Evolutionary conservation across 257 asterid genomes (phyloP), one percentile per base, ranked within the genome.

Genomic region (Linaria vulgaris): DNA sequence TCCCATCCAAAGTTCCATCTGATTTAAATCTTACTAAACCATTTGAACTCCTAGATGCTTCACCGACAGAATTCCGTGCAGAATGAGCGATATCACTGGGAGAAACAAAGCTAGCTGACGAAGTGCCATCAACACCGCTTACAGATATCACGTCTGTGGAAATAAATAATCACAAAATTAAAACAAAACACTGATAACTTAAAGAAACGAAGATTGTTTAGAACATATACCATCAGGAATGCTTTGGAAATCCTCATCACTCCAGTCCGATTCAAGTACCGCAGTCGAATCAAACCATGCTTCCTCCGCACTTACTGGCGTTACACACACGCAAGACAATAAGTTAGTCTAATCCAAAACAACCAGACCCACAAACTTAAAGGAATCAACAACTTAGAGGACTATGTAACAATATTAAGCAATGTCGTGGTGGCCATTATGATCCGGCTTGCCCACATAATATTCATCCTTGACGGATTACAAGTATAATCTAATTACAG

Each of bases 221-320:
- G 11, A 23, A 30, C 65, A 17, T 75, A 94, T 75, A 94, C 99
- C 99, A 79, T 94, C 99, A 4, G 97, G 84, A 52, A 85, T 78
- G 60, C 97, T 90, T 59, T 81, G 95, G 72, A 81, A 94, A 72
- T 94, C 99, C 45, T 94, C 99, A 24, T 90, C 96, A 21, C 97
- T 90, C 75, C 88, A 83, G 48, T 94, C 99, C 0, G 92, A 85
- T 52, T 94, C 97, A 21, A 94, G 88, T 43, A 74, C 68, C 51
- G 80, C 79, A 61, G 88, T 81, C 66, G 97, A 81, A 73, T 94
- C 97, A 19, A 73, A 90, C 97, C 99, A 94, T 9, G 95, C 82
- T 82, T 90, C 99, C 59, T 94, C 97, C 20, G 47, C 70, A 50
- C 80, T 81, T 57, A 95, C 99, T 90, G 81, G 17, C 31, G 10